Conservation (phyloP, 2,329 filamentous ascomycete genomes). For the Colletotrichum siamense region DNA sequence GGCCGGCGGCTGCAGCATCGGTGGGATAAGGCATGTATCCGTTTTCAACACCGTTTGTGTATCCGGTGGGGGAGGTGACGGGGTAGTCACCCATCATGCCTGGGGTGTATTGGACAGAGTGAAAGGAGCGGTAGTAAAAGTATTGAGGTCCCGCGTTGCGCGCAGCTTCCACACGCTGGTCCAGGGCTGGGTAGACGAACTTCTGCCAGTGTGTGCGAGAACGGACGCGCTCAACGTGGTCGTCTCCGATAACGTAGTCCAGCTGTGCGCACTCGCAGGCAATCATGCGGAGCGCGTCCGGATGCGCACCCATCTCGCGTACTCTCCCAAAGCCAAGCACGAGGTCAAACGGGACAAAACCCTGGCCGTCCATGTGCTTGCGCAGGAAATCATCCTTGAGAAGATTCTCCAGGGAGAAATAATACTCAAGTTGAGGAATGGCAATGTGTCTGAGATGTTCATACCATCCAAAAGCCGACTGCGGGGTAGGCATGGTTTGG, state of each 20-base stretch:
- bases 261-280: conserved; percentile 73
- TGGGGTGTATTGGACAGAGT: conserved; percentile 22
- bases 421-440: conserved; percentile 77
- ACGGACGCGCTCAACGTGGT: conserved; percentile 80
- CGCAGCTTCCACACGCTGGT: conserved; percentile 74
- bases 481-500: conserved; percentile 29
- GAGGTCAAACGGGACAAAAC: conserved; percentile 82
- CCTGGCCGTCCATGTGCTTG: conserved; percentile 92
- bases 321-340: conserved; percentile 89
- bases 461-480: conserved; percentile 1
- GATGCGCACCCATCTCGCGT: conserved; percentile 60
- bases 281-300: conserved; percentile 45
- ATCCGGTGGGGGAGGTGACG: conserved; percentile 32
- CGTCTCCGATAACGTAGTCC: conserved; percentile 77
- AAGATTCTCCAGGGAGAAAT: conserved; percentile 95
- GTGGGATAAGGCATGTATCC: conserved; percentile 5
- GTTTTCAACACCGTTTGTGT: conserved; percentile 27
- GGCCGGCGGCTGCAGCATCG: conserved; percentile 31
- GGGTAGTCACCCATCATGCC: conserved; percentile 30
- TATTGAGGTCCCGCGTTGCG: conserved; percentile 71
- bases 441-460: conserved; percentile 30
- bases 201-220: conserved; percentile 77
- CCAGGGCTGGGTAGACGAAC: conserved; percentile 75
- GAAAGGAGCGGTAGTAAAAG: conserved; percentile 32
- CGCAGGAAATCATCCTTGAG: conserved; percentile 92